These are phyloP conservation scores for Lachancea quebecensis DNA, from an alignment of 805 yeast genomes.

Conservation along the genomic window DNA sequence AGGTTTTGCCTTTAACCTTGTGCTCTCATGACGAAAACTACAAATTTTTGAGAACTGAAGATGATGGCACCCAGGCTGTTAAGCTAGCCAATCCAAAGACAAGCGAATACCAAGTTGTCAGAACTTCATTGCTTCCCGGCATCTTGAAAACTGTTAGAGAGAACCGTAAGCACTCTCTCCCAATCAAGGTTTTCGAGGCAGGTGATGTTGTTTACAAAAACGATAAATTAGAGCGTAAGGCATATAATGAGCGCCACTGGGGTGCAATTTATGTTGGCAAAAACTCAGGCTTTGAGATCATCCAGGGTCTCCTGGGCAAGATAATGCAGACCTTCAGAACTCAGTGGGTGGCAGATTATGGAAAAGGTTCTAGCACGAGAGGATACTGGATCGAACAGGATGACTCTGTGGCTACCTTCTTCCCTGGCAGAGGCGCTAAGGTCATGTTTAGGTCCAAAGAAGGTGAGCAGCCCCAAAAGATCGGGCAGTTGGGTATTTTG, in stretches of 20 bases:
- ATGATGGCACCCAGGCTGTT: constrained; percentile 75
- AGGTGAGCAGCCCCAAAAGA: constrained; percentile 47
- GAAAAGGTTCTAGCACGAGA: constrained; percentile 44
- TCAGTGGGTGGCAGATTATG: constrained; percentile 59
- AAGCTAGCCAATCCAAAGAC: constrained; percentile 95
- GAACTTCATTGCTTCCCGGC: constrained; percentile 93
- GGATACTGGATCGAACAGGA: constrained; percentile 86
- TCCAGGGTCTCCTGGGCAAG: constrained; percentile 91
- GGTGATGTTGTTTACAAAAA: constrained; percentile 93
- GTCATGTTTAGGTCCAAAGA: constrained; percentile 63
- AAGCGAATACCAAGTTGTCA: constrained; percentile 91
- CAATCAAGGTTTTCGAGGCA: constrained; percentile 89
- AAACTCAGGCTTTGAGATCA: constrained; percentile 87
- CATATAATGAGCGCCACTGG: constrained; percentile 90
- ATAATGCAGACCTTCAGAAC: constrained; percentile 95
- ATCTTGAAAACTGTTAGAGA: constrained; percentile 90
- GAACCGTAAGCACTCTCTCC: constrained; percentile 91
- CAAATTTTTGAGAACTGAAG: constrained; percentile 67
- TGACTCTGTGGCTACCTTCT: constrained; percentile 59
- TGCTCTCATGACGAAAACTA: constrained; percentile 97
- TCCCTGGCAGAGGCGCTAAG: constrained; percentile 97
- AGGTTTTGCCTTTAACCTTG: constrained; percentile 90
- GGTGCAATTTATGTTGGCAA: constrained; percentile 92
- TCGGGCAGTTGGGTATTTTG: constrained; percentile 88
- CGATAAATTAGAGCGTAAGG: constrained; percentile 72